Evolutionary conservation across 331 rosid genomes (phyloP), one percentile per base, ranked within the genome.

Genomic region (Saraca asoca): DNA sequence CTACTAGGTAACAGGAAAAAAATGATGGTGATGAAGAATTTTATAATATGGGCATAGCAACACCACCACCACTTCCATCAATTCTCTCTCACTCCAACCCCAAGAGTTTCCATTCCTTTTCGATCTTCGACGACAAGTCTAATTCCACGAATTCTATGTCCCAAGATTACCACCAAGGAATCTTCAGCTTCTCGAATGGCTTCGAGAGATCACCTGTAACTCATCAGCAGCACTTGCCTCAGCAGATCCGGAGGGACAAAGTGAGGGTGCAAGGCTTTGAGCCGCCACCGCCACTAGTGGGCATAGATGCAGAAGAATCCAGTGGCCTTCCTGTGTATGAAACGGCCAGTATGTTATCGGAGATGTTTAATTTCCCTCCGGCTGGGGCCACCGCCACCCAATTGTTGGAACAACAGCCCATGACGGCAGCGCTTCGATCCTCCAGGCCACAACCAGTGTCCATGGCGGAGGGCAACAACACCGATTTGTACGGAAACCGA

Each of bases 181-280:
- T 85, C 82, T 83, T 81, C 79, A 68, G 69, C 64, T 87, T 83
- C 82, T 62, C 90, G 31, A 90, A 90, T 80, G 97, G 96, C 63
- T 94, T 86, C 65, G 97, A 88, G 60, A 86, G 97, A 85, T 70
- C 98, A 14, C 43, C 85, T 29, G 56, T 51, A 5, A 9, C 69
- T 50, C 74, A 62, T 1, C 88, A 80, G 0, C 81, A 81, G 58
- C 87, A 85, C 70, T 38, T 82, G 53, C 73, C 84, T 0, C 96
- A 84, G 63, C 91, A 94, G 97, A 94, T 94, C 93, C 91, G 95
- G 42, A 80, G 94, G 75, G 99, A 89, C 18, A 88, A 88, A 56
- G 75, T 83, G 58, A 80, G 95, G 62, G 73, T 87, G 67, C 89
- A 79, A 75, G 91, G 87, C 64, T 85, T 69, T 69, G 89, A 85